phyloP scores from a whole-genome alignment of 176 grass and related monocot genomes.

The Carex cristatella region DNA sequence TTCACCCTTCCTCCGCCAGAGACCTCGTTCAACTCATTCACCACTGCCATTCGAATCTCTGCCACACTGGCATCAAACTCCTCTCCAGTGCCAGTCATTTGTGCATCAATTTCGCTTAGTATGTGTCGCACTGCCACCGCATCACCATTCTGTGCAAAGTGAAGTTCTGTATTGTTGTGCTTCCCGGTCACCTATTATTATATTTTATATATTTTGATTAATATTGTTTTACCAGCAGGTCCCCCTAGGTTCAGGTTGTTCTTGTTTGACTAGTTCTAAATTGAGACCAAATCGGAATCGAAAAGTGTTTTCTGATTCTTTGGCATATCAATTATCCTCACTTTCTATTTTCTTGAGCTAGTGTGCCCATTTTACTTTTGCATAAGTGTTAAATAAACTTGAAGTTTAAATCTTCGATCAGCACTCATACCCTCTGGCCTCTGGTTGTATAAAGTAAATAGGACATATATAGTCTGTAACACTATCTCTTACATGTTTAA shows the following conservation, averaged over 20 bases:
- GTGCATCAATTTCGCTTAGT: conserved; percentile 68
- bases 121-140: conserved; percentile 67
- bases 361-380: background rate
- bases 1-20: too few relatives aligned
- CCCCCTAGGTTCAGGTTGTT: background rate
- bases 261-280: background rate
- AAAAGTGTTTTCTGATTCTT: background rate
- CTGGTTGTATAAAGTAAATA: background rate
- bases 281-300: background rate
- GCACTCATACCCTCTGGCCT: background rate
- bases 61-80: conserved; percentile 81
- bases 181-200: conserved; percentile 56
- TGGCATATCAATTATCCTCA: background rate
- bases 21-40: conserved; percentile 85
- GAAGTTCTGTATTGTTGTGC: conserved; percentile 96
- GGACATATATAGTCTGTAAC: background rate
- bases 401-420: background rate
- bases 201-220: background rate
- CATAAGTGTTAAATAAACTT: background rate
- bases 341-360: background rate
- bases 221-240: background rate
- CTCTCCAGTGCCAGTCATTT: conserved; percentile 75
- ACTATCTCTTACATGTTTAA: conserved; percentile 46
- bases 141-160: conserved; percentile 84
- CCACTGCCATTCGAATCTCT: conserved; percentile 80